Base-by-base conservation (phyloP, 2,329 filamentous ascomycete species). In the Epicoccum sorghinum region DNA sequence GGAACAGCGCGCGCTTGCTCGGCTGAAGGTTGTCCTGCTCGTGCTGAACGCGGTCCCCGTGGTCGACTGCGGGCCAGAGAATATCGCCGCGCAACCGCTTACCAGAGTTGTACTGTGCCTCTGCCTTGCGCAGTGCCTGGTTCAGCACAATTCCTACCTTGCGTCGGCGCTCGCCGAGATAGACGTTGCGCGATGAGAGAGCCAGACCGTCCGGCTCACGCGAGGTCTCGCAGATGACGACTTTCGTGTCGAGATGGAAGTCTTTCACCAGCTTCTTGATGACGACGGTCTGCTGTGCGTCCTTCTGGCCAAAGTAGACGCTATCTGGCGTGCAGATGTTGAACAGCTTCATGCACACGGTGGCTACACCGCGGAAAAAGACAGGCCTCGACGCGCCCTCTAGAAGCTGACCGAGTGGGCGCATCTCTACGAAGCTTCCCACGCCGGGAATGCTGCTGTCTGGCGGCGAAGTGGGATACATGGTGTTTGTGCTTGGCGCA, bases 231-330 rank as follows among this genome's bases (percentile, higher is more conserved):
- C 88, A 85, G 48, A 98, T 82, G 29, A 87, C 82, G 7, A 98
- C 86, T 22, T 89, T 80, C 3, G 86, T 89, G 35, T 90, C 85
- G 36, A 98, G 75, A 72, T 92, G 86, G 62, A 99, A 93, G 74
- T 99, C 95, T 62, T 86, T 83, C 29, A 97, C 89, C 85, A 99
- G 87, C 39, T 89, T 86, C 67, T 86, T 87, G 67, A 99, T 90
- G 9, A 99, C 85, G 14, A 96, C 90, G 0, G 92, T 96, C 77
- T 99, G 95, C 79, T 99, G 95, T 18, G 97, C 86, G 74, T 99
- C 95, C 78, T 99, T 99, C 75, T 98, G 95, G 4, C 95, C 95
- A 79, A 99, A 97, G 77, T 96, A 95, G 4, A 91, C 90, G 39
- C 83, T 83, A 52, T 93, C 88, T 4, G 91, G 89, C 60, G 86